Percentiles rank a stretch among this genome's conserved stretches.
Conservation (phyloP, 2,329 filamentous ascomycete species). For the Zarea fungicola region DNA sequence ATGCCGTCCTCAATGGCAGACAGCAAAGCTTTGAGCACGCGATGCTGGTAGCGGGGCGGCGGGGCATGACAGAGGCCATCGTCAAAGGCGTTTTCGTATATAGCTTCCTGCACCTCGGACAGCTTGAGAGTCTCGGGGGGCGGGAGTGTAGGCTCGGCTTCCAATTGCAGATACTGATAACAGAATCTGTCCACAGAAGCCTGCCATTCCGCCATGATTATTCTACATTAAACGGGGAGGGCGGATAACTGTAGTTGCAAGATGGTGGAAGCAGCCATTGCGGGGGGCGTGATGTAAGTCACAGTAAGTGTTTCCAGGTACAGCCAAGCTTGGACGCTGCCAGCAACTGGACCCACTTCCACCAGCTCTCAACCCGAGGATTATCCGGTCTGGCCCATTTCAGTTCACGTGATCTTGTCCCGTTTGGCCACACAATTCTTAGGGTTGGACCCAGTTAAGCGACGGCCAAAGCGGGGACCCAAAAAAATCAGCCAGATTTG, state of each 20-base stretch:
- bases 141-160: conserved; percentile 61
- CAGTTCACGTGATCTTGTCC: conserved; percentile 13
- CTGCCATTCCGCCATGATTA: conserved; percentile 9
- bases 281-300: too few species aligned
- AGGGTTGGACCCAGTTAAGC: conserved; percentile 44
- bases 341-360: too few species aligned
- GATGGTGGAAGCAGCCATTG: too few species aligned
- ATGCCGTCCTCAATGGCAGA: conserved; percentile 67
- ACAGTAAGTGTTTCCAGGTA: too few species aligned
- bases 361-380: too few species aligned
- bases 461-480: conserved; percentile 27
- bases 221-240: neutral
- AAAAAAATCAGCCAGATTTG: conserved; percentile 27
- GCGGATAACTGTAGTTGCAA: neutral
- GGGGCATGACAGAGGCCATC: conserved; percentile 47
- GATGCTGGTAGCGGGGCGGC: conserved; percentile 63
- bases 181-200: conserved; percentile 48
- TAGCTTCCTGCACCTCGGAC: conserved; percentile 56
- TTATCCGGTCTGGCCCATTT: too few species aligned
- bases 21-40: conserved; percentile 69
- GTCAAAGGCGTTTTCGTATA: conserved; percentile 65
- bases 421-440: conserved; percentile 23
- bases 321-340: too few species aligned
- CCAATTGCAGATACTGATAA: conserved; percentile 74
- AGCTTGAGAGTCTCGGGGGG: conserved; percentile 51